Base-by-base conservation (phyloP, 2,329 filamentous ascomycete genomes). In the Pseudocercospora vitis region DNA sequence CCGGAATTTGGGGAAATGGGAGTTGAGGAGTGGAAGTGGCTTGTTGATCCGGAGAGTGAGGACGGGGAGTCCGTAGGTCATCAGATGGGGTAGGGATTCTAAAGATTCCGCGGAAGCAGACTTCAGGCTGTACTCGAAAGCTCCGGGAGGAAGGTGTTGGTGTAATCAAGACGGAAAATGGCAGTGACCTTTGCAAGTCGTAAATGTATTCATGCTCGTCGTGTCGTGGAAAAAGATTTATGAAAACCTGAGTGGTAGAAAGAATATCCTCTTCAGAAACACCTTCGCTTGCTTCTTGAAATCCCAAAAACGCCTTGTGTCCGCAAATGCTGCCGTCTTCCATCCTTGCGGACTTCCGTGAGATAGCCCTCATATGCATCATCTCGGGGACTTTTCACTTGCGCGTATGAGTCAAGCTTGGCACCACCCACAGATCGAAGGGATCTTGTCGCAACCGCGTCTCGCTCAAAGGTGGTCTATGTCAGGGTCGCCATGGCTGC, bases 401-500 rank as follows among this genome's bases (percentile, higher is more conserved):
- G n/a, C n/a, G n/a, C n/a, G n/a, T n/a, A n/a, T n/a, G n/a, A n/a
- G n/a, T n/a, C n/a, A n/a, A n/a, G n/a, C n/a, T n/a, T n/a, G n/a
- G n/a, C n/a, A n/a, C n/a, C n/a, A n/a, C n/a, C n/a, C n/a, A n/a
- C n/a, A n/a, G n/a, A n/a, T n/a, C n/a, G n/a, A n/a, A n/a, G n/a
- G n/a, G n/a, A n/a, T 19, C 14, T 19, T 18, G 8, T 9, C 33
- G 16, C 14, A 18, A 19, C 16, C 3, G 2, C 33, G 3, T 2
- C 14, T 5, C 37, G 2, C 37, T 14, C 19, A 2, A 4, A 24
- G 18, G 37, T 12, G 8, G 26, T 39, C 60, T 52, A 75, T 50
- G 71, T 70, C 39, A 76, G 64, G 6, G 73, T 74, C 18, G 71
- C 68, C 70, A 76, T 72, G 65, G 74, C 73, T 7, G 72, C 72